Base-by-base conservation (phyloP, 2,329 filamentous ascomycete species). In the Aspergillus quadrilineatus region DNA sequence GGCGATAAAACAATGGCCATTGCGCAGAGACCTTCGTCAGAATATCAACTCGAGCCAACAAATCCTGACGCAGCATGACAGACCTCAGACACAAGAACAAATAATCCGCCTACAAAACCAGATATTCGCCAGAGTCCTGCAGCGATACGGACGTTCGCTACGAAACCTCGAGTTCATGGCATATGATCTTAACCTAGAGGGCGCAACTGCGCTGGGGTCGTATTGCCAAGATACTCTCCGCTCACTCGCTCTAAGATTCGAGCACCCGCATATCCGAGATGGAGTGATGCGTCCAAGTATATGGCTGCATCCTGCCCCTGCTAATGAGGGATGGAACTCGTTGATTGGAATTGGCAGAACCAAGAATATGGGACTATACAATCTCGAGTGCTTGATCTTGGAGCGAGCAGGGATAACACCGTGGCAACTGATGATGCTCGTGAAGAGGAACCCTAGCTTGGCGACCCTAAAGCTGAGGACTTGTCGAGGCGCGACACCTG, bases 391-490 rank as follows among this genome's bases (percentile, higher is more conserved):
- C 9, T 56, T 74, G 46, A 63, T 65, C 3, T 32, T 74, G 34
- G 68, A 72, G 57, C 67, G 72, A 7, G 65, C 69, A 1, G 71
- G 71, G 4, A 71, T 73, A 54, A 73, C 68, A 3, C 62, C 67
- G 6, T 67, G 66, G 60, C 72, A 74, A 55, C 53, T 74, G 30
- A 65, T 60, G 50, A 69, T 64, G 57, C 64, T 73, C 48, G 66
- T 74, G 29, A 62, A 64, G 54, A 62, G 55, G 7, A 74, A 73
- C 30, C 64, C 65, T 2, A 57, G 55, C 2, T 53, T 74, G 26
- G 64, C 39, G 7, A 63, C 67, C 5, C 48, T 74, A 51, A 67
- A 67, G 44, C 51, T 74, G 29, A 65, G 65, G 36, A 72, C 69
- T 32, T 72, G 72, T 34, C 61, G 65, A 4, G 72, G 70, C 5